These are phyloP conservation scores for Penicillium salamii DNA, from an alignment of 495 filamentous ascomycete genomes.

Conservation along the genomic window DNA sequence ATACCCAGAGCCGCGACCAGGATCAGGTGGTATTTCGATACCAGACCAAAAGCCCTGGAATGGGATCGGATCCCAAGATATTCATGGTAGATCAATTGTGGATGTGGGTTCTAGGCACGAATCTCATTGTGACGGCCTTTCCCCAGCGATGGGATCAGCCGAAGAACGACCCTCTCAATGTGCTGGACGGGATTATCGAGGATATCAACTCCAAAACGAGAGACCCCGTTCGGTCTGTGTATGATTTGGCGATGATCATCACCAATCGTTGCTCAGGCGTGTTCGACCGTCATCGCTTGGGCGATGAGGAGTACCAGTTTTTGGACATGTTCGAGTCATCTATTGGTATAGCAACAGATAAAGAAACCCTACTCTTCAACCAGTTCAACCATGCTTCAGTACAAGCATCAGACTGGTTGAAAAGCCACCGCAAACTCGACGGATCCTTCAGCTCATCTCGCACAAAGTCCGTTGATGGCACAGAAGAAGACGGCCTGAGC, in stretches of 20 bases:
- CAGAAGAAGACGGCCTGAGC: constrained; percentile 11
- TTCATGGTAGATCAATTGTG: constrained; percentile 77
- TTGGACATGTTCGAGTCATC: constrained; percentile 70
- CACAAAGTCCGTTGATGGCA: constrained; percentile 1
- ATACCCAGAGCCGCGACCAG: constrained; percentile 60
- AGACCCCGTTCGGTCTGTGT: constrained; percentile 59
- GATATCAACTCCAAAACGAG: constrained; percentile 69
- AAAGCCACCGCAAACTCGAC: constrained; percentile 53
- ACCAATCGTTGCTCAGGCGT: constrained; percentile 62
- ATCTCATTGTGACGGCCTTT: constrained; percentile 65
- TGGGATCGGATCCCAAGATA: constrained; percentile 56
- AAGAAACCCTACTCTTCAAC: constrained; percentile 61
- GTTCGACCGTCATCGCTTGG: constrained; percentile 61
- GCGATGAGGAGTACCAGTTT: constrained; percentile 65
- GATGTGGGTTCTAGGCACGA: constrained; percentile 67
- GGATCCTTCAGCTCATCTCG: constrained; percentile 30
- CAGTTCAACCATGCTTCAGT: constrained; percentile 61
- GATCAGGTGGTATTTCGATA: constrained; percentile 73
- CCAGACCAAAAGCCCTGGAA: constrained; percentile 36
- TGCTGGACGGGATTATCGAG: constrained; percentile 63
- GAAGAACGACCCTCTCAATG: constrained; percentile 62
- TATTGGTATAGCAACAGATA: constrained; percentile 62
- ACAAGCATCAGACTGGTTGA: constrained; percentile 60
- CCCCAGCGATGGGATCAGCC: constrained; percentile 69
- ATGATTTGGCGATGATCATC: constrained; percentile 64